Evolutionary conservation across 495 filamentous ascomycete species (phyloP), one percentile per base, ranked within the genome.

Genomic region (Neurospora tetraspora): DNA sequence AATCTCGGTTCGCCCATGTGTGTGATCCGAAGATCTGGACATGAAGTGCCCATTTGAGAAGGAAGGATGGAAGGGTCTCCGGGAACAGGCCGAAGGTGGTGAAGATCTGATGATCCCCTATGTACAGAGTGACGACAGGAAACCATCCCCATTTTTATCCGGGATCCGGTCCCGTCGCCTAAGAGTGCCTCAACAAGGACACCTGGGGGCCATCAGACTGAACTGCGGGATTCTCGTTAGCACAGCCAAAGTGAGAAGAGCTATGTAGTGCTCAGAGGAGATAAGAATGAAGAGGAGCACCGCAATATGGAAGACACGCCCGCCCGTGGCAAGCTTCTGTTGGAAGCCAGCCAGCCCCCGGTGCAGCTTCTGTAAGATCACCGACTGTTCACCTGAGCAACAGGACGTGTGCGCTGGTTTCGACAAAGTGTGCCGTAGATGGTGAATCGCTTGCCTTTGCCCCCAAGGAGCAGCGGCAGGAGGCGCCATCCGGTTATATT

Each of bases 301-400:
- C 4, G 45, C 20, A 53, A 53, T 53, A 53, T 53, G 20, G 20
- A 53, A 53, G 45, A 53, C 4, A 53, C 45, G 20, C n/a, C 45
- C 20, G 20, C 45, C n/a, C 1, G 4, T 70, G n/a, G 38, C 42
- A 40, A 31, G 37, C 38, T 45, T 31, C n/a, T 40, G 27, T 70
- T 34, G 23, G 45, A 59, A 34, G 27, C 27, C 42, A 31, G 12
- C 42, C 40, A 23, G 16, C 16, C 34, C 40, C 11, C 20, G 4
- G 9, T 68, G 69, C n/a, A 42, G 43, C 39, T 68, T 72, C 18
- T 39, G 37, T 59, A 65, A n/a, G 71, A 71, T 42, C 43, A 37
- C 34, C 38, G 61, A 72, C 27, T 36, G 69, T 69, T 69, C 71
- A 72, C 68, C 47, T 72, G 68, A 72, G 71, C 18, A 65, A 45